Percentiles rank a stretch among this genome's conserved stretches.
These are phyloP conservation scores for Pterocarpus santalinus DNA, from an alignment of 306 rosid genomes.

Conservation along the genomic window DNA sequence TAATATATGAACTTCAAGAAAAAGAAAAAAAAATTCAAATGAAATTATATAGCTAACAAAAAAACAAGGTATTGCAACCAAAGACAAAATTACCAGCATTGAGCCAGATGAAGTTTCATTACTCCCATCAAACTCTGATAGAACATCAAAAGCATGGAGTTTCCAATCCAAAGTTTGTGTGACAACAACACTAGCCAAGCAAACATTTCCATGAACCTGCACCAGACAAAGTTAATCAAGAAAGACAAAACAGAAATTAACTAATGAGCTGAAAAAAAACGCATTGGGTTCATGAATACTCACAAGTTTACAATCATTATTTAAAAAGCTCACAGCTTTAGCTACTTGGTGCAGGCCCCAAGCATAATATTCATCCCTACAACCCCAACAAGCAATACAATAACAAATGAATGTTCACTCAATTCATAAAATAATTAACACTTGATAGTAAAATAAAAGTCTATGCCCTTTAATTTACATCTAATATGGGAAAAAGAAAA, in stretches of 20 bases:
- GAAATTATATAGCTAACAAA: constrained; percentile 37
- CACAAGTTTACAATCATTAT: constrained; percentile 97
- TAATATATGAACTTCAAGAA: constrained; percentile 28
- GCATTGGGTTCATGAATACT: constrained; percentile 47
- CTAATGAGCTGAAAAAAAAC: not conserved
- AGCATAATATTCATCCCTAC: constrained; percentile 97
- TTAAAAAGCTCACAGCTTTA: constrained; percentile 98
- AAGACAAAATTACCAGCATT: constrained; percentile 79
- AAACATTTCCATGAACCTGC: constrained; percentile 96
- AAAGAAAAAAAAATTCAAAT: constrained; percentile 5
- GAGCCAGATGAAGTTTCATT: constrained; percentile 76
- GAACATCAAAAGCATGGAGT: constrained; percentile 96
- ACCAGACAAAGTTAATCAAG: constrained; percentile 46
- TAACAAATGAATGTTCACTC: constrained; percentile 6
- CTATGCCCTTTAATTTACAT: not conserved
- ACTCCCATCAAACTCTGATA: constrained; percentile 85
- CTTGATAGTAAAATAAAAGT: constrained; percentile 19
- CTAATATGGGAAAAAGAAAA: constrained; percentile 9
- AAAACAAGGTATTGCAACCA: constrained; percentile 37
- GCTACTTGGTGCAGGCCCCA: constrained; percentile 96
- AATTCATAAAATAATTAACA: constrained; percentile 31
- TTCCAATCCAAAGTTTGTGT: constrained; percentile 99
- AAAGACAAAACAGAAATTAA: constrained; percentile 7
- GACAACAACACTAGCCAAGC: constrained; percentile 94
- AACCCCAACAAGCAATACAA: constrained; percentile 32